Evolutionary conservation across 2,329 filamentous ascomycete species (phyloP).

Genomic region (Penicillium sp.): DNA sequence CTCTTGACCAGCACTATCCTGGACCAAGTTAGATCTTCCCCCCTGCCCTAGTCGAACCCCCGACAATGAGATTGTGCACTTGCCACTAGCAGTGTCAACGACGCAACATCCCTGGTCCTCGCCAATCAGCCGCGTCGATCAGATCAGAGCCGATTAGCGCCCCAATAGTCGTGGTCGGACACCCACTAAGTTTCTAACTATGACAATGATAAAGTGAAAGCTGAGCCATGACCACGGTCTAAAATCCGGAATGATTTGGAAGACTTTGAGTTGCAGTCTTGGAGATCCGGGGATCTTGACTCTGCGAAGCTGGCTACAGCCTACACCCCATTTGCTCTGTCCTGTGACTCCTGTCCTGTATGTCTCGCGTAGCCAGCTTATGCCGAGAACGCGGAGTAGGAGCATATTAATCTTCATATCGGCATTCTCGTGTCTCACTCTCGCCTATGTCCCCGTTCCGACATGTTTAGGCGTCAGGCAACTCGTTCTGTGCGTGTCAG

Average conservation of each 20-base stretch:
- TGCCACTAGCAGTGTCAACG: neutral
- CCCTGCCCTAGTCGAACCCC: neutral
- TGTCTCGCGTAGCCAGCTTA: neutral
- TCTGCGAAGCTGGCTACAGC: neutral
- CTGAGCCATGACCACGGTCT: neutral
- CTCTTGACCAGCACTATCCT: neutral
- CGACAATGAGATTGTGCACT: conserved; percentile 1
- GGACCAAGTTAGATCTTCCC: neutral
- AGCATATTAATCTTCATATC: neutral
- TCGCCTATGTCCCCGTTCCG: too few species aligned
- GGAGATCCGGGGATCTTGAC: neutral
- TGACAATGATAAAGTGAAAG: neutral
- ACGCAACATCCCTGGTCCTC: neutral
- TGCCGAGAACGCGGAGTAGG: neutral
- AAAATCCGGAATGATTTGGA: conserved; percentile 19
- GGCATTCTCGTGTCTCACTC: neutral
- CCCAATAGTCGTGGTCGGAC: conserved; percentile 15
- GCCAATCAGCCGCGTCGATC: conserved; percentile 2
- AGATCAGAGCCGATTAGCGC: conserved; percentile 9
- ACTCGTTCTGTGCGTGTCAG: neutral
- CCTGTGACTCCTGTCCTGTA: neutral
- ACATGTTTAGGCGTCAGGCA: neutral
- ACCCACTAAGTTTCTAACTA: conserved; percentile 4
- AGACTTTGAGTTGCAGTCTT: conserved; percentile 4
- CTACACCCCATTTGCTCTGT: neutral